phyloP scores from a whole-genome alignment of 192 early-diverging fungal species.

The Umbelopsis sp. region DNA sequence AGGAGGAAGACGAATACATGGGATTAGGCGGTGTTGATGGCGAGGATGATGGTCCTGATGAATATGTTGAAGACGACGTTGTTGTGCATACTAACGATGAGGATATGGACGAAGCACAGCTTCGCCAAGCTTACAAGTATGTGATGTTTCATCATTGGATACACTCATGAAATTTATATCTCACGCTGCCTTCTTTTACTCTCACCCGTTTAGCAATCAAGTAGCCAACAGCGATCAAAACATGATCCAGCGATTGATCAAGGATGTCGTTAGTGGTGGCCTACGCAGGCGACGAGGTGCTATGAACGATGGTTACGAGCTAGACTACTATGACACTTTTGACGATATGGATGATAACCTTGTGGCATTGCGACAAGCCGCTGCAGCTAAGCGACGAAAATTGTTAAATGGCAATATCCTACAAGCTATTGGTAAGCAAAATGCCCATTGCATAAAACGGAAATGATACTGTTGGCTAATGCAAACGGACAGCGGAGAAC shows the following conservation, averaged over 20 bases:
- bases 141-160: neutral
- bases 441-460: neutral
- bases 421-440: constrained; percentile 24
- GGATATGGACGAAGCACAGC: constrained; percentile 22
- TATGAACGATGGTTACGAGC: constrained; percentile 22
- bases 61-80: constrained; percentile 41
- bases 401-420: constrained; percentile 28
- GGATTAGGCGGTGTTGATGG: constrained; percentile 33
- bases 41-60: constrained; percentile 33
- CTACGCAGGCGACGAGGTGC: constrained; percentile 26
- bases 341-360: constrained; percentile 38
- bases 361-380: constrained; percentile 28
- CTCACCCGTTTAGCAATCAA: constrained; percentile 25
- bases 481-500: constrained; percentile 7
- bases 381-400: constrained; percentile 28
- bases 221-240: constrained; percentile 35
- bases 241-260: constrained; percentile 31
- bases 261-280: constrained; percentile 38
- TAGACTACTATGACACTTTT: constrained; percentile 35
- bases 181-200: neutral
- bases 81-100: constrained; percentile 33
- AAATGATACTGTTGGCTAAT: neutral
- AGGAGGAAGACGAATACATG: constrained; percentile 41
- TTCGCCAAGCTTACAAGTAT: constrained; percentile 34
- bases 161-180: neutral